Conservation (phyloP, 169 alveolate genomes). For the Cystoisospora suis region DNA sequence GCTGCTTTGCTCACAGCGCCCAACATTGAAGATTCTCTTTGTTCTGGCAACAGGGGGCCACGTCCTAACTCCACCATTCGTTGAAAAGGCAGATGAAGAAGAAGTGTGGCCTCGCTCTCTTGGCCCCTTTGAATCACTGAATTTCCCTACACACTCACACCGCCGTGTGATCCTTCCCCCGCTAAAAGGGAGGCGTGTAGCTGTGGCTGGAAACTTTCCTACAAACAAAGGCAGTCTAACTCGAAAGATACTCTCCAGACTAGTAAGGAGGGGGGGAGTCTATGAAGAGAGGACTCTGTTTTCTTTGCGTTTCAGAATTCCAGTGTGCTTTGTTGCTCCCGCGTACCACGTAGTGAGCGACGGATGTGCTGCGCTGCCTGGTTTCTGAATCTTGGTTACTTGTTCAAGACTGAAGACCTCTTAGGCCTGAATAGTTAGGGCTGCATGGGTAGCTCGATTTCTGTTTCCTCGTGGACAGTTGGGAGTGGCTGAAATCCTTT, state of each 20-base stretch:
- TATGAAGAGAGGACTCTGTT: too few species aligned
- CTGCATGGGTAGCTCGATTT: too few species aligned
- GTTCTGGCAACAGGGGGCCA: constrained; percentile 14
- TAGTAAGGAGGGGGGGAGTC: too few species aligned
- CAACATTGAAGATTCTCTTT: constrained; percentile 16
- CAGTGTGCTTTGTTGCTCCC: too few species aligned
- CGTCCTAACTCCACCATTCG: not conserved
- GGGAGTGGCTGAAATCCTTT: too few species aligned
- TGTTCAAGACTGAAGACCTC: too few species aligned
- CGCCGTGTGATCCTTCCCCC: not conserved
- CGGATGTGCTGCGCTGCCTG: too few species aligned
- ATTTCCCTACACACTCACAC: constrained; percentile 15
- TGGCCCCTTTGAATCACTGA: not conserved
- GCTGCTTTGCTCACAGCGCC: not conserved
- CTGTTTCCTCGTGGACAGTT: too few species aligned
- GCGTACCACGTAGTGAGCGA: too few species aligned
- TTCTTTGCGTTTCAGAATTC: too few species aligned
- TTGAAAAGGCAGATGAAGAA: not conserved
- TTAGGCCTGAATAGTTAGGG: too few species aligned
- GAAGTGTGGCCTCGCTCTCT: not conserved
- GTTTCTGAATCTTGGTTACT: too few species aligned
- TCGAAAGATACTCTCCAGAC: not conserved
- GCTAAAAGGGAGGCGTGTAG: not conserved
- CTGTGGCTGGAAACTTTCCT: constrained; percentile 2
- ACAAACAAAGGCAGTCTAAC: not conserved